phyloP scores from a whole-genome alignment of 2,329 filamentous ascomycete species.

The Alternaria arbusti region DNA sequence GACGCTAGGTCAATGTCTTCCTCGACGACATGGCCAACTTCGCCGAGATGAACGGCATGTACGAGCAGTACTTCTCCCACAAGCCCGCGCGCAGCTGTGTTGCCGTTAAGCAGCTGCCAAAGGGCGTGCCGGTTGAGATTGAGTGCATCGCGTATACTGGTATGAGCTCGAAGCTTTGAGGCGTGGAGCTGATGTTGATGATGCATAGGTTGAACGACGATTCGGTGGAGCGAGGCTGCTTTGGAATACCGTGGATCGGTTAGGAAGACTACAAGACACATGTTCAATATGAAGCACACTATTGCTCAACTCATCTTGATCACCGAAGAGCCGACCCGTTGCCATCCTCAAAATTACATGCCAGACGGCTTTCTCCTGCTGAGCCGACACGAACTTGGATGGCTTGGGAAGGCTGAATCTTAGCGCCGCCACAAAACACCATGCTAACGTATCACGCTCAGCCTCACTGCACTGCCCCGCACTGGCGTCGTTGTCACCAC shows the following conservation, averaged over 20 bases:
- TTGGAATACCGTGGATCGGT: background rate
- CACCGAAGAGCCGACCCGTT: background rate
- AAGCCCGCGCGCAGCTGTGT: slow-evolving; percentile 91
- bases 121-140: slow-evolving; percentile 87
- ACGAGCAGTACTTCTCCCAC: slow-evolving; percentile 80
- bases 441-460: background rate
- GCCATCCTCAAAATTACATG: background rate
- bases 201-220: slow-evolving; percentile 17
- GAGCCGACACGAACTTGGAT: background rate
- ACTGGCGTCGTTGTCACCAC: background rate
- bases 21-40: slow-evolving; percentile 91
- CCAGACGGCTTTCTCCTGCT: background rate
- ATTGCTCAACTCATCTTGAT: background rate
- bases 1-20: slow-evolving; percentile 68
- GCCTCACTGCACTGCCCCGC: background rate
- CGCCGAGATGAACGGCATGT: slow-evolving; percentile 82
- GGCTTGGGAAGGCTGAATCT: background rate
- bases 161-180: slow-evolving; percentile 34
- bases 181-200: slow-evolving; percentile 8
- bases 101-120: slow-evolving; percentile 86
- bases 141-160: slow-evolving; percentile 75
- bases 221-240: background rate
- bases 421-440: background rate
- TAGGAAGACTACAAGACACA: background rate
- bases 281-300: background rate